Base-by-base conservation (phyloP, 2,329 filamentous ascomycete genomes). In the Alternaria ventricosa region DNA sequence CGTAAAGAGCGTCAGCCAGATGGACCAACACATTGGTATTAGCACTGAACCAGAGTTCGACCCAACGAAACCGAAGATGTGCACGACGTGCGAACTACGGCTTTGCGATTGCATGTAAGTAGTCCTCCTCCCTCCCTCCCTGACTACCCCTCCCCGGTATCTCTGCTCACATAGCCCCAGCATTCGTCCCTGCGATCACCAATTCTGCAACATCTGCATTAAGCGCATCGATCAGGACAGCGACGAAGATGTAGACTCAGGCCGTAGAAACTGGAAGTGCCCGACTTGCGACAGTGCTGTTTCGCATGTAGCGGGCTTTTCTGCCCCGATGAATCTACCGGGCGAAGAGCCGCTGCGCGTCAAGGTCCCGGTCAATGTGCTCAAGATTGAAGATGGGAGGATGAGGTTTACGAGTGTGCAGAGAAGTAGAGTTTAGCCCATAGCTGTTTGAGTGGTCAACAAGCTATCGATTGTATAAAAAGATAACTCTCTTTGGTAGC, bases 21-120 rank as follows among this genome's bases (percentile, higher is more conserved):
- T 56, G 54, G 54, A 56, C 3, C 43, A 56, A 20, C 43, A 56
- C 12, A 15, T 56, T 6, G 54, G 54, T 9, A 33, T 56, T 0
- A 56, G 13, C 27, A 46, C 54, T 0, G 25, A 56, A 15, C 54
- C 27, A 8, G 43, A 47, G 1, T 56, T 56, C 11, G 43, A 56
- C 4, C 54, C 54, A 0, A n/a, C 12, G 5, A 56, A 33, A 6
- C 47, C 47, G 1, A 59, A 54, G 11, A 54, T 59, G 20, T 45
- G 47, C n/a, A 25, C 20, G 5, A 36, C 36, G 3, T 58, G 56
- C 18, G 54, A 56, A 5, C 6, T 30, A 0, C 9, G 54, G 1
- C 13, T 57, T 9, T 57, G 54, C 2, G 54, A 57, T 11, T 57
- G 54, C 54, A 47, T 57, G 54, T 46, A 23, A 23, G 41, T 45